These are phyloP conservation scores for Sphagnum fallax DNA, from an alignment of 228 moss, liverwort and hornwort species.

Conservation along the genomic window DNA sequence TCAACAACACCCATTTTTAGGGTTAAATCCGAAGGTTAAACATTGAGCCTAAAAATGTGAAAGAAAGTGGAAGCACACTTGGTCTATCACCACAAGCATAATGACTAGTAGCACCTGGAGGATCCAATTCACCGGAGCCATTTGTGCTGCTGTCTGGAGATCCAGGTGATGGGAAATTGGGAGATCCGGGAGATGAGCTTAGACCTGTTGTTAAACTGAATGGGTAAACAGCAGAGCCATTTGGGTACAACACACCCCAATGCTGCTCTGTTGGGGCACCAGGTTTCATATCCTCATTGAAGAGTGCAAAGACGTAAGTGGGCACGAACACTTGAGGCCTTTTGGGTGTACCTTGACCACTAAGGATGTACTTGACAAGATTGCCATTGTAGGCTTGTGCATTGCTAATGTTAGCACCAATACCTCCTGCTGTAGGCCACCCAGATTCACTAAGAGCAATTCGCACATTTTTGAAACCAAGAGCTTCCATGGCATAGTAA, in stretches of 20 bases:
- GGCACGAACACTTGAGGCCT: slow-evolving; percentile 54
- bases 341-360: slow-evolving; percentile 47
- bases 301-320: slow-evolving; percentile 60
- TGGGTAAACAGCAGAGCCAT: slow-evolving; percentile 23
- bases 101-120: no score
- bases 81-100: no score
- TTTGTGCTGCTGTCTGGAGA: no score
- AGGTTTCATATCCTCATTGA: slow-evolving; percentile 70
- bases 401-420: slow-evolving; percentile 25
- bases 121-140: no score
- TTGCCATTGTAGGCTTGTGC: slow-evolving; percentile 55
- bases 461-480: slow-evolving; percentile 38
- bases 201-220: slow-evolving; percentile 9
- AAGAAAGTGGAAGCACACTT: no score
- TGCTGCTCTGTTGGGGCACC: slow-evolving; percentile 68
- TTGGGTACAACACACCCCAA: slow-evolving; percentile 65
- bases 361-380: slow-evolving; percentile 36
- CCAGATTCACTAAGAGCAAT: slow-evolving; percentile 75
- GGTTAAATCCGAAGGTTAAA: no score
- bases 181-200: no score
- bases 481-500: slow-evolving; percentile 45
- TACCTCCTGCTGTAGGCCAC: slow-evolving; percentile 68
- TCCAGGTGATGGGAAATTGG: no score
- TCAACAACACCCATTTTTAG: no score
- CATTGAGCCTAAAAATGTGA: no score